Evolutionary conservation across 345 rosid species (phyloP), one percentile per base, ranked within the genome.

Genomic region (Citrus inodora): DNA sequence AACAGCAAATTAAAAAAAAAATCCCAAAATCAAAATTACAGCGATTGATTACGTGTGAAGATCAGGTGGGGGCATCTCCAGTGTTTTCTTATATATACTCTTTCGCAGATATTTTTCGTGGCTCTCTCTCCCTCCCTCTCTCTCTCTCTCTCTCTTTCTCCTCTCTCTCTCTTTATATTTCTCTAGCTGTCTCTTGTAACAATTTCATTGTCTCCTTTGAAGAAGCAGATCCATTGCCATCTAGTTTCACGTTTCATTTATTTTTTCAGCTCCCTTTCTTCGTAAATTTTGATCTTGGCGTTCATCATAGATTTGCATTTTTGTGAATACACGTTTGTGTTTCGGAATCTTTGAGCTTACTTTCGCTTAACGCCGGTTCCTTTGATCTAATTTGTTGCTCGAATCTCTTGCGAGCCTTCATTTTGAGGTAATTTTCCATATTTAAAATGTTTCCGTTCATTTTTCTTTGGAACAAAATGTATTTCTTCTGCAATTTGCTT

Each of bases 31-130:
- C 61, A 28, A 64, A 46, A 63, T 9, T 62, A 63, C 28, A 64
- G 33, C 19, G 62, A 53, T 75, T 11, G 78, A 80, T 82, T 67
- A 78, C 80, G 78, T 73, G 83, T 33, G 30, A 4, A 28, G 83
- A 79, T 87, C 73, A 8, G 79, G 89, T 83, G 85, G 87, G 87
- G 86, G 84, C 89, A 80, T 53, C 84, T 10, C 25, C 73, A 33
- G 65, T 53, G 37, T 48, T 75, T 53, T 37, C 9, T 37, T 53
- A 64, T 65, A 24, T 77, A 30, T 70, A 63, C 46, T 19, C 71
- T 25, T 76, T 75, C 63, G 78, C 71, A 77, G 85, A 80, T 83
- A 73, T 82, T 87, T 83, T 72, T 51, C 58, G 3, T 11, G 22
- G 32, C 68, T 10, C 4, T 5, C 28, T 17, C 55, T 42, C 24